A percentile compares a stretch with the other conserved stretches of the same genome.
phyloP scores from a whole-genome alignment of 306 rosid species.

The Arachis stenosperma region DNA sequence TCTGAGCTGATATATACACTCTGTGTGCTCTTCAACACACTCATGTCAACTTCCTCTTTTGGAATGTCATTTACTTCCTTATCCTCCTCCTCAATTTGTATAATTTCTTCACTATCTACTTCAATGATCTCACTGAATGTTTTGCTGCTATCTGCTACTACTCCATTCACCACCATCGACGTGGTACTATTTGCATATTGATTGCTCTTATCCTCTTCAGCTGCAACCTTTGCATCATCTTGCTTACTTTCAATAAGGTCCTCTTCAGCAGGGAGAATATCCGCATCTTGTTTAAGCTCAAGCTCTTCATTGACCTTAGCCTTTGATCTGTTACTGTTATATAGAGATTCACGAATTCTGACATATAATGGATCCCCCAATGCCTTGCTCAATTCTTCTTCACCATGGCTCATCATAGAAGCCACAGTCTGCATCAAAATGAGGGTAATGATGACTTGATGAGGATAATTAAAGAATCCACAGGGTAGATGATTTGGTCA shows the following conservation, averaged over 20 bases:
- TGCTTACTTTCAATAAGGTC: slow-evolving; percentile 36
- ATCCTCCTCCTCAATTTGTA: slow-evolving; percentile 36
- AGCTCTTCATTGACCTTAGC: slow-evolving; percentile 37
- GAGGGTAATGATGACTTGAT: slow-evolving; percentile 1
- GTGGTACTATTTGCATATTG: slow-evolving; percentile 32
- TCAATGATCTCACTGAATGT: slow-evolving; percentile 70
- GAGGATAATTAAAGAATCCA: neutral
- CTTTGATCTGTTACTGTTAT: slow-evolving; percentile 39
- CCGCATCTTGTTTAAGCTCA: slow-evolving; percentile 24
- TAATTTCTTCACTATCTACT: slow-evolving; percentile 47
- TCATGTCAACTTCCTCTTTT: slow-evolving; percentile 21
- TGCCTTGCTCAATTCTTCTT: slow-evolving; percentile 66
- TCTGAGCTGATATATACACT: slow-evolving; percentile 55
- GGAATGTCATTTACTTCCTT: slow-evolving; percentile 24
- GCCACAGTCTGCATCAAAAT: slow-evolving; percentile 58
- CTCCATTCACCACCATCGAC: slow-evolving; percentile 14
- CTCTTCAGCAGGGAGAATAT: slow-evolving; percentile 39
- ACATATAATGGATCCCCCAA: slow-evolving; percentile 61
- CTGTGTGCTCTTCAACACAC: slow-evolving; percentile 32
- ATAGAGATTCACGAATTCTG: slow-evolving; percentile 64
- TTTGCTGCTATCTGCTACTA: slow-evolving; percentile 31
- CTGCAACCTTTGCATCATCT: slow-evolving; percentile 28
- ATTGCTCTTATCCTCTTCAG: slow-evolving; percentile 35
- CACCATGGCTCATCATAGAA: slow-evolving; percentile 52
- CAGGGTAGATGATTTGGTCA: slow-evolving; percentile 11